Base-by-base conservation (phyloP, 805 yeast genomes). In the Candida chilensis region DNA sequence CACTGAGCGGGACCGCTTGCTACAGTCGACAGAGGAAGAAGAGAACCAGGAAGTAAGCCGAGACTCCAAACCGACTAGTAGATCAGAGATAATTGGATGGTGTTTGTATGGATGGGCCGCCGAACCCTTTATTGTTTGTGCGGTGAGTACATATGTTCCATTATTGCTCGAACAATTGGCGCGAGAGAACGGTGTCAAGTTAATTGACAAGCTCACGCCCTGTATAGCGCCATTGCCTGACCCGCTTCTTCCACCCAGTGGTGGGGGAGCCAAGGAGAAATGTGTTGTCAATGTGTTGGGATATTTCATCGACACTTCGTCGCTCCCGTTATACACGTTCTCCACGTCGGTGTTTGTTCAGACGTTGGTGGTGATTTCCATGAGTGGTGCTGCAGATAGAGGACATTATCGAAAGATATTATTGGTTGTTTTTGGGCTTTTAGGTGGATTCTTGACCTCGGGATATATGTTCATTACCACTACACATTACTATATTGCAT, bases 71-170 rank as follows among this genome's bases (percentile, higher is more conserved):
- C 24, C 24, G 10, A 61, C 72, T 0, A 51, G 66, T 4, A 43
- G 49, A 17, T 42, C 52, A 20, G 76, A 71, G 38, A 60, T 78
- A 2, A 40, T 61, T 20, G 90, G 88, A 4, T 73, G 88, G 88
- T 74, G 75, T 45, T 56, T 77, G 5, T 78, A 74, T 39, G 61
- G 78, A 2, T 77, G 82, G 68, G 87, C 88, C 1, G 73, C 83
- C 14, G 94, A 82, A 48, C 92, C 92, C 0, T 83, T 81, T 45
- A 67, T 80, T 4, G 92, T 82, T 5, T 74, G 84, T 24, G 87
- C 81, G 2, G 79, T 83, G 5, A 79, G 88, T 0, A 80, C 90
- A 0, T 83, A 79, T 47, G 78, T 82, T 5, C 92, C 92, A 0
- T 52, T 83, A 12, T 49, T 82, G 5, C 52, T 82, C 18, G 87